These are phyloP conservation scores for Neopestalotiopsis clavispora DNA, from an alignment of 2,329 filamentous ascomycete genomes.

Conservation along the genomic window DNA sequence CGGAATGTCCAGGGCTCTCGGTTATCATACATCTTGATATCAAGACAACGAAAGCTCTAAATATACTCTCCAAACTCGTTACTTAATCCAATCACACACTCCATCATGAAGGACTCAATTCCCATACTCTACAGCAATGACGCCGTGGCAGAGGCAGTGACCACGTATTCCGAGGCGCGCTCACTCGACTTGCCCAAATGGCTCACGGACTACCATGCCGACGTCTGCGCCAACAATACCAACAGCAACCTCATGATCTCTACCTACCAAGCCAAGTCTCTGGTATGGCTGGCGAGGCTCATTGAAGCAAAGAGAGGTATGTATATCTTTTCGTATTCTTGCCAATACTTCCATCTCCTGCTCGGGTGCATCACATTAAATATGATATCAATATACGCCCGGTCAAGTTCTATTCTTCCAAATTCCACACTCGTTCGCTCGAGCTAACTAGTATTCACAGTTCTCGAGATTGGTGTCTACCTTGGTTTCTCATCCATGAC, in stretches of 20 bases:
- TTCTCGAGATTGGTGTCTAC: slow-evolving; percentile 55
- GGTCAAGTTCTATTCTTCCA: not conserved
- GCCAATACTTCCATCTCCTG: not conserved
- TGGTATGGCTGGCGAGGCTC: slow-evolving; percentile 45
- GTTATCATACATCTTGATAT: not conserved
- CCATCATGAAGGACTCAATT: slow-evolving; percentile 29
- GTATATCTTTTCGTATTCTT: slow-evolving; percentile 9
- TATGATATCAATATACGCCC: not conserved
- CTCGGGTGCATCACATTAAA: not conserved
- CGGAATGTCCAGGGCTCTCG: not conserved
- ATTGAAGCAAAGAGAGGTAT: slow-evolving; percentile 46
- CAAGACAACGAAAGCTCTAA: not conserved
- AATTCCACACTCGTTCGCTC: not conserved
- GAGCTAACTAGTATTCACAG: slow-evolving; percentile 28
- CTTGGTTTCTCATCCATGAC: slow-evolving; percentile 54
- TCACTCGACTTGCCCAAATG: slow-evolving; percentile 34
- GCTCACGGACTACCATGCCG: slow-evolving; percentile 33
- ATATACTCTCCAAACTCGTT: not conserved
- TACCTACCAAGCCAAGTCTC: slow-evolving; percentile 45
- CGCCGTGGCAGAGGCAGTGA: slow-evolving; percentile 30
- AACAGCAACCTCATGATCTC: slow-evolving; percentile 44
- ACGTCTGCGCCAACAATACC: slow-evolving; percentile 19
- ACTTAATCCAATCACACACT: not conserved
- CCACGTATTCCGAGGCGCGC: slow-evolving; percentile 33
- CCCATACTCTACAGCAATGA: slow-evolving; percentile 36